Percentiles rank a stretch among this genome's conserved stretches.
Conservation (phyloP, 768 basidiomycete species). For the Leccinum disarticulatum region DNA sequence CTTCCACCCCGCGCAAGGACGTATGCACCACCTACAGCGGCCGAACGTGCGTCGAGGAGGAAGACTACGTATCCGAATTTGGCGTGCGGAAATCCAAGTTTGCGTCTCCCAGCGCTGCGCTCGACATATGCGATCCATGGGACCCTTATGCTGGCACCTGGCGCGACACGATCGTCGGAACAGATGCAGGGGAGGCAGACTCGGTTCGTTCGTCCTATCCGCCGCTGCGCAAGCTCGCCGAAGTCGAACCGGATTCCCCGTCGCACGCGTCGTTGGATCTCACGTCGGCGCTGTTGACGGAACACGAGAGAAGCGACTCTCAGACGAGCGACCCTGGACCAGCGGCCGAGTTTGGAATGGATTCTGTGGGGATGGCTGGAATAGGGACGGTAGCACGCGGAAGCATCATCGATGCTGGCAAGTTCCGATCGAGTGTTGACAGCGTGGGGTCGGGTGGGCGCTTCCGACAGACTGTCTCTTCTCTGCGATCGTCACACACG, state of each 20-base stretch:
- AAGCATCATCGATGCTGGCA: conserved; percentile 24
- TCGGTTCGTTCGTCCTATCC: conserved; percentile 14
- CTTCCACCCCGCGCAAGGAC: conserved; percentile 36
- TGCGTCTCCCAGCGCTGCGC: not conserved
- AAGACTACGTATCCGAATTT: conserved; percentile 11
- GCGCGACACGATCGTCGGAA: conserved; percentile 33
- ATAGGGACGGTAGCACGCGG: conserved; percentile 43
- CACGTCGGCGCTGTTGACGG: conserved; percentile 33
- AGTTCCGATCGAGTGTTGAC: conserved; percentile 14
- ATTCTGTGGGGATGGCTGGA: conserved; percentile 41
- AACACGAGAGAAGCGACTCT: not conserved
- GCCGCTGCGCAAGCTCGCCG: conserved; percentile 3
- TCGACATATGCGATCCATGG: conserved; percentile 25
- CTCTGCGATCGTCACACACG: conserved; percentile 6
- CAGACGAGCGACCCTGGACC: not conserved
- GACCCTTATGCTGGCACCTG: conserved; percentile 23
- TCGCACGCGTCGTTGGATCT: conserved; percentile 26
- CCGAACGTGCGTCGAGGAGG: conserved; percentile 9
- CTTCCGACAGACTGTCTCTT: conserved; percentile 2
- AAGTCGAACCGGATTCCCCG: conserved; percentile 18
- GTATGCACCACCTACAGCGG: conserved; percentile 4
- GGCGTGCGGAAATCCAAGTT: conserved; percentile 9
- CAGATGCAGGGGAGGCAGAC: conserved; percentile 18
- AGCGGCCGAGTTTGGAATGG: conserved; percentile 23
- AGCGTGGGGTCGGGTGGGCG: conserved; percentile 12